A percentile compares a stretch with the other conserved stretches of the same genome.
These are phyloP conservation scores for Fusarium nelsonii DNA, from an alignment of 2,329 filamentous ascomycete species.

Conservation along the genomic window DNA sequence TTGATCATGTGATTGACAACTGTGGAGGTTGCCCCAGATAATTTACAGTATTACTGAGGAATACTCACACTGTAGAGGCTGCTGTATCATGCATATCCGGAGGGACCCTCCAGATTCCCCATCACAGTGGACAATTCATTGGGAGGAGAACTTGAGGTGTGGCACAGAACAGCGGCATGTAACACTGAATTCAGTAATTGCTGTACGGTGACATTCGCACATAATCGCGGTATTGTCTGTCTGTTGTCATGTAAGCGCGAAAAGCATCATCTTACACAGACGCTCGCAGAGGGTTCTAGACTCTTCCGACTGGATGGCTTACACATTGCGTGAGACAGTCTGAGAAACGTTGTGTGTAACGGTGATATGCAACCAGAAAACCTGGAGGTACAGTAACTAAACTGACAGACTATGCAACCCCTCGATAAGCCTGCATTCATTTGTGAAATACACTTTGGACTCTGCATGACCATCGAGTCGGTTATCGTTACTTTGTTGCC, in stretches of 20 bases:
- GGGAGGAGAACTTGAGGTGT: slow-evolving; percentile 10
- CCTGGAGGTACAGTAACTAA: background rate
- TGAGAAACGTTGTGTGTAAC: slow-evolving; percentile 15
- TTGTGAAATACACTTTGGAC: background rate
- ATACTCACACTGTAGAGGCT: slow-evolving; percentile 6
- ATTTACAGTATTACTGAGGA: background rate
- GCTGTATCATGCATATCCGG: slow-evolving; percentile 23
- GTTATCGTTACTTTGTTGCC: slow-evolving; percentile 10
- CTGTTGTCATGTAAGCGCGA: slow-evolving; percentile 2
- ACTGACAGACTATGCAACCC: background rate
- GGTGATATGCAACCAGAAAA: slow-evolving; percentile 7
- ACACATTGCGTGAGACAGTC: slow-evolving; percentile 15
- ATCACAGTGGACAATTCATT: slow-evolving; percentile 9
- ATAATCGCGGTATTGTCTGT: background rate
- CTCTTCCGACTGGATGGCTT: slow-evolving; percentile 24
- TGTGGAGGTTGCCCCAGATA: slow-evolving; percentile 14
- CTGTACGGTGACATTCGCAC: background rate
- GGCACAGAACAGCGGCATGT: slow-evolving; percentile 22
- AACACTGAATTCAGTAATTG: slow-evolving; percentile 5
- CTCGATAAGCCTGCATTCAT: background rate
- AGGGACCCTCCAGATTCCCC: background rate
- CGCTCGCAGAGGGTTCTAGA: slow-evolving; percentile 34
- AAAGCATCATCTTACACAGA: slow-evolving; percentile 2
- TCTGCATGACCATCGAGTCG: background rate
- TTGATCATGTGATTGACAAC: slow-evolving; percentile 10